These are phyloP conservation scores for Fraxinus americana DNA, from an alignment of 257 asterid species.

Conservation along the genomic window DNA sequence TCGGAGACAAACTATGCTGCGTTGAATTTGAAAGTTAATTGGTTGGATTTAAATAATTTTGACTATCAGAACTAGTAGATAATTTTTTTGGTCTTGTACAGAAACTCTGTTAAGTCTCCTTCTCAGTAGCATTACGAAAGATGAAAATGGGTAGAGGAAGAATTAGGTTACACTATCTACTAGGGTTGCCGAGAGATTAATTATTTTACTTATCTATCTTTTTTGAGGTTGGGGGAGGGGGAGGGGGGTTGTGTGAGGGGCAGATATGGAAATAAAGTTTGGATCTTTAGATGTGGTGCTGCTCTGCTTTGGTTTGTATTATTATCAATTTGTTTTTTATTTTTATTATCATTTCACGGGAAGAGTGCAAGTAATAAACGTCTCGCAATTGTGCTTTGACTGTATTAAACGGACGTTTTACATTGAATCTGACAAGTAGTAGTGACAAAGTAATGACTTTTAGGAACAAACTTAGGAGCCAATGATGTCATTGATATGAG, in stretches of 20 bases:
- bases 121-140: constrained; percentile 2
- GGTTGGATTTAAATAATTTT: constrained; percentile 28
- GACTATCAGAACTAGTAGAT: constrained; percentile 35
- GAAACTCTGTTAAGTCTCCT: constrained; percentile 23
- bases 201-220: background rate
- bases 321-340: constrained; percentile 1
- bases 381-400: background rate
- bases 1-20: constrained; percentile 12
- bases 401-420: constrained; percentile 3
- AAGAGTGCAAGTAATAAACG: constrained; percentile 14
- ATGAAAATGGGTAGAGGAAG: constrained; percentile 16
- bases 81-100: constrained; percentile 15
- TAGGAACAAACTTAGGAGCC: constrained; percentile 3
- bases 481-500: background rate
- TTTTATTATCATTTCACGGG: constrained; percentile 1
- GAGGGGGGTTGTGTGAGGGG: background rate
- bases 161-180: constrained; percentile 22
- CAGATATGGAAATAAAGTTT: constrained; percentile 27
- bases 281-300: constrained; percentile 38
- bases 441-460: constrained; percentile 8
- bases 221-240: background rate
- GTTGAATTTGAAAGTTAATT: constrained; percentile 29
- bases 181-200: constrained; percentile 24
- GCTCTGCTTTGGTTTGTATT: background rate
- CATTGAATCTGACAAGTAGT: constrained; percentile 16